Conservation (phyloP, 129 eudicot genomes). For the Gnaphalium uliginosum region DNA sequence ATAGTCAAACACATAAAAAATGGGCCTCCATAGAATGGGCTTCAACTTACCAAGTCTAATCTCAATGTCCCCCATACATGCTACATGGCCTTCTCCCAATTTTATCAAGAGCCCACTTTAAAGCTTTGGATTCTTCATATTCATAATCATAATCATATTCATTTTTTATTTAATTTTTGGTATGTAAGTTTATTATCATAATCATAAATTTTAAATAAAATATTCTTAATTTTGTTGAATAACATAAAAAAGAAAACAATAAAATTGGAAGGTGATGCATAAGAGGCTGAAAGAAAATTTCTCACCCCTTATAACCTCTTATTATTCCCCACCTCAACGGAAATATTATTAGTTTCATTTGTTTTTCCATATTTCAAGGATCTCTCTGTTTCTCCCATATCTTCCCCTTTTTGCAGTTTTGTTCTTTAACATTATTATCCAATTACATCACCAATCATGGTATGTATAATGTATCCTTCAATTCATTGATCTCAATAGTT, state of each 20-base stretch:
- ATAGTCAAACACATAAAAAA: no score
- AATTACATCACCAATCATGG: constrained; percentile 47
- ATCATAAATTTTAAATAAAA: background rate
- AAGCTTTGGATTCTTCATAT: no score
- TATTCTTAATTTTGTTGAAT: background rate
- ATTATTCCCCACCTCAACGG: constrained; percentile 26
- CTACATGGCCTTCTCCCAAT: no score
- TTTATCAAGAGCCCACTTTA: no score
- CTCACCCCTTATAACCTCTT: constrained; percentile 37
- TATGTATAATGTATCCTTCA: constrained; percentile 22
- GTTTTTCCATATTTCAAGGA: constrained; percentile 49
- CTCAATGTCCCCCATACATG: no score
- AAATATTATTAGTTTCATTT: constrained; percentile 35
- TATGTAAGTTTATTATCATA: no score
- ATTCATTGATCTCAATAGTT: constrained; percentile 11
- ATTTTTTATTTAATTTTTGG: no score
- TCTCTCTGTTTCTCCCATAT: constrained; percentile 23
- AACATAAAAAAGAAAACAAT: background rate
- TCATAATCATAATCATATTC: no score
- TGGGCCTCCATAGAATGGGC: no score
- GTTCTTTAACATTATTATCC: constrained; percentile 13
- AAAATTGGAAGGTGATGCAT: constrained; percentile 38
- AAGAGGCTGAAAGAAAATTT: constrained; percentile 39
- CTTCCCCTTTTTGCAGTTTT: constrained; percentile 20
- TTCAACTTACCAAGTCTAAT: no score